Evolutionary conservation across 2,329 filamentous ascomycete genomes (phyloP).

Genomic region (Talaromyces islandicus): DNA sequence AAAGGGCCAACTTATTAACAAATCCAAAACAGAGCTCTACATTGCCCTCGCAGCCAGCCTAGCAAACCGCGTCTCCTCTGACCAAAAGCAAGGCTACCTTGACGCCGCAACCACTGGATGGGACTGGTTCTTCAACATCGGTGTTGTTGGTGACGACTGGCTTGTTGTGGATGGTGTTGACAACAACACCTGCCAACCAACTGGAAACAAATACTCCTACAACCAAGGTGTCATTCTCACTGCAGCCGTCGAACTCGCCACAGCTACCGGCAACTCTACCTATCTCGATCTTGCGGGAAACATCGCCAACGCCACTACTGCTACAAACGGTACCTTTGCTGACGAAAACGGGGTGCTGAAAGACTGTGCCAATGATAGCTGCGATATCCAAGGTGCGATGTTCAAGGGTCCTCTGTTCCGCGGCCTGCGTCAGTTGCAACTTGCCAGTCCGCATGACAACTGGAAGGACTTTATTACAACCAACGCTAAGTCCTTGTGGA

Average conservation of each 20-base stretch:
- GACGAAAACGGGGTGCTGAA: background rate
- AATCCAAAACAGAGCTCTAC: background rate
- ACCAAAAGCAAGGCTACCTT: background rate
- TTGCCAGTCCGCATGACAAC: background rate
- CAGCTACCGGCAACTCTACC: background rate
- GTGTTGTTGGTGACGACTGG: background rate
- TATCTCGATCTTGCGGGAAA: background rate
- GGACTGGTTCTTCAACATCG: conserved; percentile 3
- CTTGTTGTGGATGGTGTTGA: background rate
- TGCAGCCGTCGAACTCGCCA: background rate
- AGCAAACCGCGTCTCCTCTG: background rate
- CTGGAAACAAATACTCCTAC: background rate
- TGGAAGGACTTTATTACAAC: background rate
- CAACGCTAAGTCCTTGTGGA: background rate
- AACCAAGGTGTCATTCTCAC: background rate
- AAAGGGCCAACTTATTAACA: background rate
- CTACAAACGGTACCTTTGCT: background rate
- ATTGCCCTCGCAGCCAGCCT: background rate
- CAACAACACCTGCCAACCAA: background rate
- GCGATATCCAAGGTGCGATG: background rate
- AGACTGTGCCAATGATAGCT: background rate
- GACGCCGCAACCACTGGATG: background rate
- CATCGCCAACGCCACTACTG: background rate
- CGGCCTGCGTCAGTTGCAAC: background rate
- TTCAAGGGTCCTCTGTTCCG: background rate